These are phyloP conservation scores for Cyathus striatus DNA, from an alignment of 768 basidiomycete genomes.

Conservation along the genomic window DNA sequence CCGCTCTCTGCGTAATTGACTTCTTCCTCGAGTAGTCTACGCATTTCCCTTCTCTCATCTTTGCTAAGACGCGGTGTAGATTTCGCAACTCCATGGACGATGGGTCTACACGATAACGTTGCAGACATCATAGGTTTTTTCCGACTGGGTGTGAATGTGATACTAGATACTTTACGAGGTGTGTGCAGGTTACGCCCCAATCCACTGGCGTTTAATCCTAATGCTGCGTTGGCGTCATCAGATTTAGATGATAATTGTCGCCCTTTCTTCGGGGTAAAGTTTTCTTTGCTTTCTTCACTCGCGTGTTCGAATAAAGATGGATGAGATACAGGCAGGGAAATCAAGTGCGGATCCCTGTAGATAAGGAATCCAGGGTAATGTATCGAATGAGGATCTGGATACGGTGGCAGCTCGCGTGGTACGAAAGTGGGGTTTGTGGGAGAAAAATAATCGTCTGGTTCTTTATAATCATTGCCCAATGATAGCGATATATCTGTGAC, in stretches of 20 bases:
- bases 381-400: conserved; percentile 45
- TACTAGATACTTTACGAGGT: conserved; percentile 21
- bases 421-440: conserved; percentile 15
- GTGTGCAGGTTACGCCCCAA: conserved; percentile 4
- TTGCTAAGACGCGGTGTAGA: conserved; percentile 16
- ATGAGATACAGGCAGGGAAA: too few relatives aligned
- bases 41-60: conserved; percentile 18
- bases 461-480: too few relatives aligned
- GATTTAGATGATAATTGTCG: too few relatives aligned
- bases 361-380: conserved; percentile 69
- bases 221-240: too few relatives aligned
- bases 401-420: conserved; percentile 35
- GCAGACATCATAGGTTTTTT: too few relatives aligned
- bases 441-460: conserved; percentile 17
- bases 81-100: too few relatives aligned
- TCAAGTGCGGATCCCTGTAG: conserved; percentile 41
- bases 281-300: conserved; percentile 51
- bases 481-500: too few relatives aligned
- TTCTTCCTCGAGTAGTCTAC: conserved; percentile 28
- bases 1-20: conserved; percentile 19
- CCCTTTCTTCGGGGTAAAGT: conserved; percentile 40
- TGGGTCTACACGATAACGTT: too few relatives aligned
- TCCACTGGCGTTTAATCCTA: too few relatives aligned
- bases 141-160: too few relatives aligned
- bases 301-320: too few relatives aligned